Evolutionary conservation across 768 basidiomycete species (phyloP), one percentile per base, ranked within the genome.

Genomic region (Tulasnella sp.): DNA sequence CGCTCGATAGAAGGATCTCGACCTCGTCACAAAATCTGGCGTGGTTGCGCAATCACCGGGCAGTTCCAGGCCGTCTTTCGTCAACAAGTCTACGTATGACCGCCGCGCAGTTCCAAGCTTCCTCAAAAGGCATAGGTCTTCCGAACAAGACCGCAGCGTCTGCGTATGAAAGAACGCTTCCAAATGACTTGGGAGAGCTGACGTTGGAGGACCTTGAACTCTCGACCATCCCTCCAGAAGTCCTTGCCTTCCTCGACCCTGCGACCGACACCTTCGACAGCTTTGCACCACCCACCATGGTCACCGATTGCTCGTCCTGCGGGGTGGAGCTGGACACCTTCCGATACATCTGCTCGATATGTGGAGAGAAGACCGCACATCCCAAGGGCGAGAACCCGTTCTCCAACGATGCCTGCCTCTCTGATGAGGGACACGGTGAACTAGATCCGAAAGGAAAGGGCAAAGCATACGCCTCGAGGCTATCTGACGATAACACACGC

Each of bases 331-430:
- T 98, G 25, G 91, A 94, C 72, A 87, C 89, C n/a, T 89, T 97
- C 81, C 90, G 93, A 67, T 97, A 98, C 82, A 91, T 96, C 17
- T 98, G 96, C 80, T 87, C 91, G 4, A 91, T 90, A 31, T 97
- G 96, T 80, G 94, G 94, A 11, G 92, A 93, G 83, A 93, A 90
- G 81, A 83, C 86, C 68, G 88, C 91, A 7, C 80, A 71, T 34
- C 54, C 79, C 71, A 37, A 69, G 77, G 45, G 42, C 31, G 34
- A 49, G 40, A 34, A 29, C 31, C 40, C 38, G 17, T 72, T 38
- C 38, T 22, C 34, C 39, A 15, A 42, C 19, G 38, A 49, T 36
- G 22, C 19, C 29, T 38, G 25, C 40, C 25, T 39, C 7, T 37
- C 29, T 17, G 34, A 29, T 7, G 31, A 36, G 31, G 67, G 52